phyloP scores from a whole-genome alignment of 202 grass and related monocot genomes.

The Miscanthus sacchariflorus region DNA sequence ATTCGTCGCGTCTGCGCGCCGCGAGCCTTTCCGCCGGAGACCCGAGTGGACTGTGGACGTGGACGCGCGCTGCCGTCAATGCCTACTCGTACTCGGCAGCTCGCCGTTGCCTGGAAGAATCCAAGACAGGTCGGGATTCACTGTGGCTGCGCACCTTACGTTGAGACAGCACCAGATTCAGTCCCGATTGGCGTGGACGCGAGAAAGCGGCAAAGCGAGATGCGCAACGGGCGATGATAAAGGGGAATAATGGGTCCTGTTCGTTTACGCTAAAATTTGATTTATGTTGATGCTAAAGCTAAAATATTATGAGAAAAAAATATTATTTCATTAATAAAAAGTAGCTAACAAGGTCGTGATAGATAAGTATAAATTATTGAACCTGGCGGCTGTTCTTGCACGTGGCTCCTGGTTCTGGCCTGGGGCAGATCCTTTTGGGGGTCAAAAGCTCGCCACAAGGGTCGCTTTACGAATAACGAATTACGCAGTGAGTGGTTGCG shows the following conservation, averaged over 20 bases:
- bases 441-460: conserved; percentile 20
- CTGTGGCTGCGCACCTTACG: not conserved
- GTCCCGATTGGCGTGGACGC: not conserved
- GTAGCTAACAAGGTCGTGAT: too few relatives aligned
- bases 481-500: not conserved
- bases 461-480: not conserved
- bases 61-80: not conserved
- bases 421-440: not conserved
- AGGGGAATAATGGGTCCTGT: not conserved
- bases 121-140: not conserved
- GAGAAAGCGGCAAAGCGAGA: not conserved
- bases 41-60: not conserved
- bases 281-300: too few relatives aligned
- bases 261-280: too few relatives aligned
- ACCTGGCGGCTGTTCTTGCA: too few relatives aligned
- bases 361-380: too few relatives aligned
- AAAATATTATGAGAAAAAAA: too few relatives aligned
- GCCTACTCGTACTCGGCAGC: not conserved
- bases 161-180: not conserved
- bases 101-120: not conserved
- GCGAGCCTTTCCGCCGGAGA: not conserved
- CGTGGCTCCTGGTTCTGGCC: conserved; percentile 37
- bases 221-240: not conserved
- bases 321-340: too few relatives aligned
- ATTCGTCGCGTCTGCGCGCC: conserved; percentile 5